Evolutionary conservation across 2,329 filamentous ascomycete genomes (phyloP).

Genomic region (Chaetomium olivaceum): DNA sequence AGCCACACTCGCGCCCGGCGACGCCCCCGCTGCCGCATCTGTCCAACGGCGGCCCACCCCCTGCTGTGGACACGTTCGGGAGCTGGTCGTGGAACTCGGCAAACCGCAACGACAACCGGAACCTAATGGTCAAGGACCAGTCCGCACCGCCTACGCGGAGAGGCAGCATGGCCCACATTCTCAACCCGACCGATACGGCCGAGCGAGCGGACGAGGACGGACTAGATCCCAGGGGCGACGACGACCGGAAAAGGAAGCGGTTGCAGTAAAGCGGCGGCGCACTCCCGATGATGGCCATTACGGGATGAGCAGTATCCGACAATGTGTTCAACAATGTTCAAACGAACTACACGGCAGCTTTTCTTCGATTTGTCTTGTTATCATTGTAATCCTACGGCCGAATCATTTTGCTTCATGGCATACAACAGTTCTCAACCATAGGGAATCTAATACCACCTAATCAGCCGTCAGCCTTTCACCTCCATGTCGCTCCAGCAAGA

Average conservation of each 20-base stretch:
- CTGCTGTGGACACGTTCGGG: slow-evolving; percentile 48
- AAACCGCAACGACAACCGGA: slow-evolving; percentile 49
- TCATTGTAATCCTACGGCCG: neutral
- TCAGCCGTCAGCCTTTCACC: neutral
- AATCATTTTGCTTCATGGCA: neutral
- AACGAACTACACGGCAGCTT: neutral
- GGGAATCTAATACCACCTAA: neutral
- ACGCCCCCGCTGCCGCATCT: slow-evolving; percentile 56
- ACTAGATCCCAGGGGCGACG: slow-evolving; percentile 52
- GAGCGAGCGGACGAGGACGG: slow-evolving; percentile 60
- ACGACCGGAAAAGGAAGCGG: slow-evolving; percentile 63
- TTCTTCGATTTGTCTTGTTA: slow-evolving; percentile 1
- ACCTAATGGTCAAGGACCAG: slow-evolving; percentile 53
- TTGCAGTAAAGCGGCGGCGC: slow-evolving; percentile 36
- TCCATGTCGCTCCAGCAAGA: neutral
- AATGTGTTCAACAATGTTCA: neutral
- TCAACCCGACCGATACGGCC: slow-evolving; percentile 60
- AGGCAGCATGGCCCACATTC: slow-evolving; percentile 63
- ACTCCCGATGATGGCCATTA: neutral
- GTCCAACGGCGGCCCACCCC: slow-evolving; percentile 43
- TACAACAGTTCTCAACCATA: neutral
- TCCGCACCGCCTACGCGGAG: slow-evolving; percentile 58
- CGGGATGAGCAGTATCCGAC: neutral
- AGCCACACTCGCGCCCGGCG: slow-evolving; percentile 54
- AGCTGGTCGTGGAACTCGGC: slow-evolving; percentile 60